These are phyloP conservation scores for Coemansia umbellata DNA, from an alignment of 192 early-diverging fungal genomes.

Conservation along the genomic window DNA sequence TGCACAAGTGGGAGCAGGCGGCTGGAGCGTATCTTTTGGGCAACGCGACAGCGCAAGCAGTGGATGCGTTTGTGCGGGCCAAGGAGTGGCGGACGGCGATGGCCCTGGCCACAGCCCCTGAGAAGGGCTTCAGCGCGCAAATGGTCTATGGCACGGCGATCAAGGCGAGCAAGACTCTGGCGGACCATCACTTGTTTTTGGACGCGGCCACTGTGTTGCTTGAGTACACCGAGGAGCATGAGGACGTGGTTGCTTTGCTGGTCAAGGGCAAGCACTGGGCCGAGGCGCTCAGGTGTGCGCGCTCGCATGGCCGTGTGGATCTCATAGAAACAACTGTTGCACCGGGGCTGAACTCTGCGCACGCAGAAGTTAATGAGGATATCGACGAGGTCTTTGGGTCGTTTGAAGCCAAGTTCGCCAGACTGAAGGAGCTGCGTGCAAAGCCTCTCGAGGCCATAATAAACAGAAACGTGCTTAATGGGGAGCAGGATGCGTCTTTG, in stretches of 20 bases:
- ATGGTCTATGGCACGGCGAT: slow-evolving; percentile 26
- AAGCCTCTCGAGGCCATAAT: slow-evolving; percentile 15
- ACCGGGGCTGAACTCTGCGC: slow-evolving; percentile 59
- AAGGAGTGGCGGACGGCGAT: slow-evolving; percentile 39
- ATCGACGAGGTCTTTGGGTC: slow-evolving; percentile 33
- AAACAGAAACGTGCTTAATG: slow-evolving; percentile 45
- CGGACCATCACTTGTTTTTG: slow-evolving; percentile 56
- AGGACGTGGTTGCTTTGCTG: slow-evolving; percentile 64
- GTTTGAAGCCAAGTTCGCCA: slow-evolving; percentile 12
- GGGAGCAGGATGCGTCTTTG: slow-evolving; percentile 8
- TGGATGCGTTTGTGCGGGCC: slow-evolving; percentile 29
- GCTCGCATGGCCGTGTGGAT: slow-evolving; percentile 58
- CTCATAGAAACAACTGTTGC: slow-evolving; percentile 72
- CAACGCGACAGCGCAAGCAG: slow-evolving; percentile 9
- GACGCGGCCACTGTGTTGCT: slow-evolving; percentile 69
- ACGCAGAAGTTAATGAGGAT: slow-evolving; percentile 27
- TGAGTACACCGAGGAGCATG: slow-evolving; percentile 69
- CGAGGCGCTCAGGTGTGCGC: slow-evolving; percentile 67
- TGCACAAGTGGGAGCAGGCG: slow-evolving; percentile 51
- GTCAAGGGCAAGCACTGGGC: slow-evolving; percentile 71
- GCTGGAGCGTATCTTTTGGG: slow-evolving; percentile 37
- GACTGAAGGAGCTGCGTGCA: slow-evolving; percentile 30
- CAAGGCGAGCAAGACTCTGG: slow-evolving; percentile 40
- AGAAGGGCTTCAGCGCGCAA: neutral
- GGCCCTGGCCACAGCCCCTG: slow-evolving; percentile 14